These are phyloP conservation scores for Torrubiella hemipterigena DNA, from an alignment of 2,329 filamentous ascomycete species.

Conservation along the genomic window DNA sequence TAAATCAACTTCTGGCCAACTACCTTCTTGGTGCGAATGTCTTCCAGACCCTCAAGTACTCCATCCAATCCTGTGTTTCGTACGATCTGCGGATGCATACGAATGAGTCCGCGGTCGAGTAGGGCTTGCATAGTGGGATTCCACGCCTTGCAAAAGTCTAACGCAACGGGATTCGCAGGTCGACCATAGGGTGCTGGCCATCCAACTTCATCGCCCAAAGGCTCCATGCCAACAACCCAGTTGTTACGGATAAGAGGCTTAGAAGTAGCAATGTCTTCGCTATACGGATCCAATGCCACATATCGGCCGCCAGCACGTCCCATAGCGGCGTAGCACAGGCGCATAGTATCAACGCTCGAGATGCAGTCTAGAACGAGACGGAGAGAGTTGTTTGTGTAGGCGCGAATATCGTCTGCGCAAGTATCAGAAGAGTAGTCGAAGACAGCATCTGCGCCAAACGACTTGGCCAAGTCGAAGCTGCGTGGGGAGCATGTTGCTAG, in stretches of 20 bases:
- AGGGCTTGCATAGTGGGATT: background rate
- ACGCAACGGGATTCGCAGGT: background rate
- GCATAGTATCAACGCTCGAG: slow-evolving; percentile 17
- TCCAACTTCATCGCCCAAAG: slow-evolving; percentile 1
- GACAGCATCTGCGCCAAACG: slow-evolving; percentile 26
- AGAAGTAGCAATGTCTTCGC: slow-evolving; percentile 4
- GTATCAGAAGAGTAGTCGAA: slow-evolving; percentile 31
- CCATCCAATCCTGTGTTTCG: background rate
- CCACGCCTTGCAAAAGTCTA: background rate
- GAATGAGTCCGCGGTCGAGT: background rate
- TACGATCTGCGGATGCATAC: background rate
- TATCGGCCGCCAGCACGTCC: slow-evolving; percentile 26
- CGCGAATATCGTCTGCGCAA: slow-evolving; percentile 20
- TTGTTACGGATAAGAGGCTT: background rate
- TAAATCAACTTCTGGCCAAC: background rate
- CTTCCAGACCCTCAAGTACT: background rate
- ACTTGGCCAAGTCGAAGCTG: slow-evolving; percentile 27
- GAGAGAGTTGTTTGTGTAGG: slow-evolving; percentile 24
- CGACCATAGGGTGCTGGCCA: slow-evolving; percentile 3
- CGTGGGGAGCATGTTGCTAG: slow-evolving; percentile 24
- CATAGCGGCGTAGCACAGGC: slow-evolving; percentile 24
- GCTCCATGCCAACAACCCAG: slow-evolving; percentile 1
- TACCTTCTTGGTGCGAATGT: background rate
- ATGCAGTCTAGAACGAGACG: slow-evolving; percentile 30
- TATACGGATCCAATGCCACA: slow-evolving; percentile 20